Evolutionary conservation across 2,329 filamentous ascomycete genomes (phyloP), one percentile per base, ranked within the genome.

Genomic region (Chaetomium olivaceum): DNA sequence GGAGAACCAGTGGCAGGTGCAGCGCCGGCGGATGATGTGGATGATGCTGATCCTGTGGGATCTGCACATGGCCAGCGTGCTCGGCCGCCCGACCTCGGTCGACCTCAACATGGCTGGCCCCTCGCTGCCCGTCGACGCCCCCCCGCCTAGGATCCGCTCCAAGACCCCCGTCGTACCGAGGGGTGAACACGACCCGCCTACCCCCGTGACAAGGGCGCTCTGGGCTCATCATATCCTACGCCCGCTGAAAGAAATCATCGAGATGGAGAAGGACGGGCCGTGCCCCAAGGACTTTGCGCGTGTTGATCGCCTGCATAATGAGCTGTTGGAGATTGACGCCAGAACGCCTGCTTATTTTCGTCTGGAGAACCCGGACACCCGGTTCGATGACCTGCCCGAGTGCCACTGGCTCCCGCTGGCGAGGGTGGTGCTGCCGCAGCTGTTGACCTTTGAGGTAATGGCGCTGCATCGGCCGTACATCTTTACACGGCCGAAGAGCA

Each of bases 401-500:
- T 82, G 81, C 66, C 75, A 77, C 62, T 88, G 86, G 85, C 72
- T 89, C 46, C 77, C 77, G 12, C 72, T 76, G 59, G 76, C 78
- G n/a, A 77, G 84, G 48, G 76, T 79, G 64, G 78, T 80, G 58
- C 72, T 83, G 58, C 81, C 82, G 16, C 83, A 85, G 69, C 72
- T 83, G 5, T 74, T 80, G 12, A 77, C 81, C 0, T 87, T 88
- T 71, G 81, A 83, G 64, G 75, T 85, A 58, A 85, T 89, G 77
- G 85, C 84, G 4, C 77, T 89, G 48, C 87, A 89, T 67, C 80
- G 86, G 27, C 85, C 86, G 0, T 89, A 88, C 71, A 82, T 89
- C 23, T 88, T 89, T 69, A 85, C 85, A 19, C 81, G 84, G 14
- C 74, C 79, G 6, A 76, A 78, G 43, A 87, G 83, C 70, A 78